These are phyloP conservation scores for Plasmopara muralis DNA, from an alignment of 352 stramenopile species.

Conservation along the genomic window DNA sequence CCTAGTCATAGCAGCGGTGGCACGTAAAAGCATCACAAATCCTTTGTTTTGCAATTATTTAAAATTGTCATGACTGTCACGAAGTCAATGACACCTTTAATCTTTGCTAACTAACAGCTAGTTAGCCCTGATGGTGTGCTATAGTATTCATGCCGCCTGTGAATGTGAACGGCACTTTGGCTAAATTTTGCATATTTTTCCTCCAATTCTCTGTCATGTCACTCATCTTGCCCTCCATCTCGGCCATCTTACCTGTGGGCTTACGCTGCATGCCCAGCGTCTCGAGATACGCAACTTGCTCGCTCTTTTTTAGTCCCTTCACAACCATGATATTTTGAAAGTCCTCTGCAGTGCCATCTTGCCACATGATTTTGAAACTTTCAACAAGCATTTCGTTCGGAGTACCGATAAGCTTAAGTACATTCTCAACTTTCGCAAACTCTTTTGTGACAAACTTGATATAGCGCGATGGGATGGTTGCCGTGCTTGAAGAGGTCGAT, in stretches of 20 bases:
- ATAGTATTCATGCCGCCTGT: conserved; percentile 31
- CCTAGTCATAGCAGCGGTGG: no score
- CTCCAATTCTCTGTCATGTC: conserved; percentile 82
- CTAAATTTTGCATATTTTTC: conserved; percentile 83
- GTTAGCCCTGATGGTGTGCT: conserved; percentile 15
- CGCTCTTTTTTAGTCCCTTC: conserved; percentile 87
- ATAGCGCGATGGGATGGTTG: conserved; percentile 89
- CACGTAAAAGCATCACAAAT: no score
- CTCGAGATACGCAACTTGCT: conserved; percentile 55
- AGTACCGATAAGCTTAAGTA: conserved; percentile 97
- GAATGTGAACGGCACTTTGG: conserved; percentile 71
- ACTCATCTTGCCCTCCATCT: conserved; percentile 83
- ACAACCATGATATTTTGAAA: conserved; percentile 94
- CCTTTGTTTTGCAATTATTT: no score
- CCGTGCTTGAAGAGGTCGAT: conserved; percentile 31
- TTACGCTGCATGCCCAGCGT: conserved; percentile 60
- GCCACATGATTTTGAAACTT: conserved; percentile 96
- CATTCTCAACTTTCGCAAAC: conserved; percentile 93
- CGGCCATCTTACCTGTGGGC: conserved; percentile 59
- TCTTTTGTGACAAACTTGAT: conserved; percentile 96
- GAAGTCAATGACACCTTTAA: no score
- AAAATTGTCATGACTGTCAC: no score
- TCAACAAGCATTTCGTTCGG: conserved; percentile 93
- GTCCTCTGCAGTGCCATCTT: conserved; percentile 87
- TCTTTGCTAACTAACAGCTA: neutral